phyloP scores from a whole-genome alignment of 2,329 filamentous ascomycete species.

The Phyllosticta capitalensis region DNA sequence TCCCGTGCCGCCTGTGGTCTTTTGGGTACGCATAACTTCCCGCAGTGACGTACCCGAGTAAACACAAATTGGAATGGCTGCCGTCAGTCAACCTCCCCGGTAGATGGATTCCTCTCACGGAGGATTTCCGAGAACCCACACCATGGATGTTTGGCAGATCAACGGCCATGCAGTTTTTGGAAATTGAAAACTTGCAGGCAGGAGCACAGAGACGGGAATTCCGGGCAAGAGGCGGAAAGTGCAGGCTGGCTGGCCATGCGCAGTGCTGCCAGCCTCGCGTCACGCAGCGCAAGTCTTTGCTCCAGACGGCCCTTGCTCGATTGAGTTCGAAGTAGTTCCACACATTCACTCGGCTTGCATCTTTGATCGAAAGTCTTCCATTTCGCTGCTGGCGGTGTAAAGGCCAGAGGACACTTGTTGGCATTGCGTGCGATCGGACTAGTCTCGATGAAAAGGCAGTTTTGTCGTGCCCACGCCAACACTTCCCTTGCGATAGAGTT shows the following conservation, averaged over 20 bases:
- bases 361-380: background rate
- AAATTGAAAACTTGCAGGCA: background rate
- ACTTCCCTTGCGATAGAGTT: background rate
- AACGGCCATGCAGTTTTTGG: background rate
- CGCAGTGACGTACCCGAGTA: background rate
- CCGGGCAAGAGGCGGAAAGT: background rate
- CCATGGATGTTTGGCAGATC: background rate
- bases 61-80: background rate
- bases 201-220: background rate
- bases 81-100: background rate
- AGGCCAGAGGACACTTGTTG: background rate
- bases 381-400: background rate
- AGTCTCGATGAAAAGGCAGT: background rate
- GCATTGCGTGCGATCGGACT: background rate
- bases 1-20: background rate
- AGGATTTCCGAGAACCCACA: background rate
- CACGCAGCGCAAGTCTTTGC: background rate
- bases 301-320: background rate
- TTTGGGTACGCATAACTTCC: background rate
- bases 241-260: background rate
- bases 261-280: background rate
- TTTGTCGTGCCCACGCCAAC: background rate
- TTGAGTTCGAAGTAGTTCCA: background rate
- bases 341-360: background rate
- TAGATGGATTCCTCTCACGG: background rate